Evolutionary conservation across 2,329 filamentous ascomycete genomes (phyloP), one percentile per base, ranked within the genome.

Genomic region (Ophiostoma populinum): DNA sequence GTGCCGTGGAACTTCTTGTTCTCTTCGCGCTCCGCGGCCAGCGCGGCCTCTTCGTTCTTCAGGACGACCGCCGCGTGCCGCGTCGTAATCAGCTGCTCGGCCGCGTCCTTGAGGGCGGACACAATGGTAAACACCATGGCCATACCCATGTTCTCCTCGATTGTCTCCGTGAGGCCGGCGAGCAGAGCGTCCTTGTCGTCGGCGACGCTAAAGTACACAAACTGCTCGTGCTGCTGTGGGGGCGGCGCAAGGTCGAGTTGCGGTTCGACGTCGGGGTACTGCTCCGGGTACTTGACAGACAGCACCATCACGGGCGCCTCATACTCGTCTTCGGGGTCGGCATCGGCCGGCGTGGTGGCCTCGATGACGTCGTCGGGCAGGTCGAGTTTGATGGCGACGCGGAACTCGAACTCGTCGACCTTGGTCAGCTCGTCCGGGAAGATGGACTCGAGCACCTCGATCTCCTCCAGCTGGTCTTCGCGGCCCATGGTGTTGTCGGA

Each of bases 381-480:
- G 45, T 98, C 90, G 38, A 98, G 70, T n/a, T 68, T 63, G 51
- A 95, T 77, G 35, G 75, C 72, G 62, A 98, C 76, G 51, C 80
- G 78, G 61, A 80, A 95, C 54, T 92, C 80, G 38, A 73, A 81
- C 36, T 93, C 83, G 47, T 82, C 90, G 50, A 94, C 74, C 54
- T 94, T 90, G 90, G 77, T 87, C 47, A 98, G 93, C 61, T 98
- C 90, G 41, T 98, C 87, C 1, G 90, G 85, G 47, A 95, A 98
- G 51, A 98, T 98, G 41, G 87, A 94, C 52, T 92, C 83, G 53
- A 98, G 82, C 48, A 98, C 87, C 57, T 98, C 90, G 42, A 86
- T 77, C 67, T 98, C 90, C 61, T 98, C 90, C 45, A 76, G 61
- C 56, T 98, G 90, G 41, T 98, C 90, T 65, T 95, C 87, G 53